Conservation (phyloP, 2,329 filamentous ascomycete species). For the Eurotiales sp. region DNA sequence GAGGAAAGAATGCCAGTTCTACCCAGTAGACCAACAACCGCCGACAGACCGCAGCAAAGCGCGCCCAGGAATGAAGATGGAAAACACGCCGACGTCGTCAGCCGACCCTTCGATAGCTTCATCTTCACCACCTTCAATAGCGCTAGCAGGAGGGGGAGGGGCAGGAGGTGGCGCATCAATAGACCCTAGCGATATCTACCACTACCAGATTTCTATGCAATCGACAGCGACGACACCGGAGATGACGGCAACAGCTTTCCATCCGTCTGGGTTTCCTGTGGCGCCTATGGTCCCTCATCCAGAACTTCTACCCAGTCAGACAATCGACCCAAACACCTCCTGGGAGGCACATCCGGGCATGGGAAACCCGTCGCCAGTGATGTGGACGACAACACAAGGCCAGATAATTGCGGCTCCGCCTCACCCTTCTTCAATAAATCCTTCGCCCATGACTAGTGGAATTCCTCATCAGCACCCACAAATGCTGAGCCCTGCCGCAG, state of each 20-base stretch:
- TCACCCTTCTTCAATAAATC: constrained; percentile 16
- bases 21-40: constrained; percentile 75
- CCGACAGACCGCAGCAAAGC: constrained; percentile 49
- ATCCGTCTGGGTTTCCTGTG: constrained; percentile 27
- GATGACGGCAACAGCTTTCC: constrained; percentile 27
- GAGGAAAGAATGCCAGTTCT: constrained; percentile 92
- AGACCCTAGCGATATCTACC: constrained; percentile 35
- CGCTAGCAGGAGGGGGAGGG: constrained; percentile 20
- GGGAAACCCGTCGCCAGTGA: constrained; percentile 30
- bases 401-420: constrained; percentile 22
- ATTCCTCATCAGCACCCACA: constrained; percentile 31
- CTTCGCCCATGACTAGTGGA: constrained; percentile 21
- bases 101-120: constrained; percentile 48
- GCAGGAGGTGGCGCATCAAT: constrained; percentile 22
- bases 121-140: constrained; percentile 40
- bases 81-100: constrained; percentile 42
- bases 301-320: constrained; percentile 27
- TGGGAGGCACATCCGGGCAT: constrained; percentile 36
- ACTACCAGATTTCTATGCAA: constrained; percentile 34
- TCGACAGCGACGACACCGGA: constrained; percentile 28
- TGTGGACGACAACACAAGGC: constrained; percentile 28
- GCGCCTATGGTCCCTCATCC: constrained; percentile 30
- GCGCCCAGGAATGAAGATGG: constrained; percentile 42
- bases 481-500: constrained; percentile 22
- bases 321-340: constrained; percentile 31